Conservation (phyloP, 2,329 filamentous ascomycete species). For the Claviceps sp. region DNA sequence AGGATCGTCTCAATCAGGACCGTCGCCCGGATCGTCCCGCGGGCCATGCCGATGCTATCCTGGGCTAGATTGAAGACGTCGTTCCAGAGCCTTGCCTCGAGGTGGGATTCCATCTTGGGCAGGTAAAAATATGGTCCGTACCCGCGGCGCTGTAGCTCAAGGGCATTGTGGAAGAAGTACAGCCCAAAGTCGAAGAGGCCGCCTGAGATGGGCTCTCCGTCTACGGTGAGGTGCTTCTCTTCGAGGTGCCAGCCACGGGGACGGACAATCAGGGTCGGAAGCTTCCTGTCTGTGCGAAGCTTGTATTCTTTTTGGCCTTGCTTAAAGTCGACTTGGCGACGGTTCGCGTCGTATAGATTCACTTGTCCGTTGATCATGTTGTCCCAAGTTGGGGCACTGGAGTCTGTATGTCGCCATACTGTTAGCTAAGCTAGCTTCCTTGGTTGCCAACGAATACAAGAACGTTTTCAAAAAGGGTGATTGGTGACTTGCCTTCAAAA, state of each 20-base stretch:
- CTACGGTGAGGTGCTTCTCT: slow-evolving; percentile 94
- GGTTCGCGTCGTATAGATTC: slow-evolving; percentile 93
- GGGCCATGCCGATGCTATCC: slow-evolving; percentile 78
- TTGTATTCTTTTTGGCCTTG: slow-evolving; percentile 94
- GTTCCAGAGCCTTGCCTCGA: slow-evolving; percentile 96
- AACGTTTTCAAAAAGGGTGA: background rate
- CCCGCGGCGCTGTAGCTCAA: slow-evolving; percentile 72
- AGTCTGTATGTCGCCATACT: slow-evolving; percentile 43
- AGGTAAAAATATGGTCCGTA: slow-evolving; percentile 95
- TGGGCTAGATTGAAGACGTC: slow-evolving; percentile 93
- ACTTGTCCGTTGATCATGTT: slow-evolving; percentile 99
- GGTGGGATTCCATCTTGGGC: slow-evolving; percentile 95
- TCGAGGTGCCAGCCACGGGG: slow-evolving; percentile 96
- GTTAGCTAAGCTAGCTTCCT: too few species aligned
- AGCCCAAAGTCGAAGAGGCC: slow-evolving; percentile 93
- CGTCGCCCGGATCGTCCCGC: slow-evolving; percentile 87
- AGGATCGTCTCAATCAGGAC: slow-evolving; percentile 97
- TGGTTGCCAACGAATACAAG: too few species aligned
- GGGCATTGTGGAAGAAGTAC: slow-evolving; percentile 98
- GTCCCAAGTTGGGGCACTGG: slow-evolving; percentile 91
- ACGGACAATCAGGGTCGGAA: slow-evolving; percentile 83
- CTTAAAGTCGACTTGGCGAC: slow-evolving; percentile 91
- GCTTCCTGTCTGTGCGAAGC: slow-evolving; percentile 75
- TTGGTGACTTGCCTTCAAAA: slow-evolving; percentile 68
- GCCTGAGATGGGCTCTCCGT: slow-evolving; percentile 88